Evolutionary conservation across 208 protist genomes (phyloP).

Genomic region (Phytomonas sp.): DNA sequence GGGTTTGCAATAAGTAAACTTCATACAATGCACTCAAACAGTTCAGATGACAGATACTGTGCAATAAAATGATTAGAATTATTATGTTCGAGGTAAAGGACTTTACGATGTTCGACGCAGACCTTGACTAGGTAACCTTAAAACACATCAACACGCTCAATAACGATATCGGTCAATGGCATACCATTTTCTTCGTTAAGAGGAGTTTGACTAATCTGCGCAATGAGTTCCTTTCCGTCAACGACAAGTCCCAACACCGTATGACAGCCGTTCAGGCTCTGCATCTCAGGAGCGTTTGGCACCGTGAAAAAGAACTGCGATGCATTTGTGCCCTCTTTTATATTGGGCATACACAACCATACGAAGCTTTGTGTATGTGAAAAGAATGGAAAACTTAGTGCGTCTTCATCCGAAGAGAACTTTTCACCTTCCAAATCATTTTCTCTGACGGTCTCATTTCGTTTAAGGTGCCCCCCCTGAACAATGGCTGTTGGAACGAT

Average conservation of each 20-base stretch:
- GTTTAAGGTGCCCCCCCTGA: slow-evolving; percentile 89
- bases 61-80: not conserved
- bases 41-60: not conserved
- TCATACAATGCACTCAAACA: not conserved
- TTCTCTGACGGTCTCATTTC: slow-evolving; percentile 90
- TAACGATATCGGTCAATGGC: slow-evolving; percentile 48
- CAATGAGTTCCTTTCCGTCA: slow-evolving; percentile 52
- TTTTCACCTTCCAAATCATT: slow-evolving; percentile 69
- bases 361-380: slow-evolving; percentile 31
- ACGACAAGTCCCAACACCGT: slow-evolving; percentile 91
- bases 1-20: not conserved
- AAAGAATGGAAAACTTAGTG: slow-evolving; percentile 50
- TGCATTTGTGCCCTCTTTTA: slow-evolving; percentile 79
- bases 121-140: not conserved
- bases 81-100: not conserved
- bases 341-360: slow-evolving; percentile 85
- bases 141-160: slow-evolving; percentile 37
- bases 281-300: slow-evolving; percentile 29
- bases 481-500: slow-evolving; percentile 92
- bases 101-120: not conserved
- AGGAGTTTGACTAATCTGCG: slow-evolving; percentile 28
- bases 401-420: slow-evolving; percentile 91
- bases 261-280: slow-evolving; percentile 90
- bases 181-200: slow-evolving; percentile 30
- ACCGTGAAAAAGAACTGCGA: slow-evolving; percentile 89